These are phyloP conservation scores for Lactifluus piperatus DNA, from an alignment of 768 basidiomycete species.

Conservation along the genomic window DNA sequence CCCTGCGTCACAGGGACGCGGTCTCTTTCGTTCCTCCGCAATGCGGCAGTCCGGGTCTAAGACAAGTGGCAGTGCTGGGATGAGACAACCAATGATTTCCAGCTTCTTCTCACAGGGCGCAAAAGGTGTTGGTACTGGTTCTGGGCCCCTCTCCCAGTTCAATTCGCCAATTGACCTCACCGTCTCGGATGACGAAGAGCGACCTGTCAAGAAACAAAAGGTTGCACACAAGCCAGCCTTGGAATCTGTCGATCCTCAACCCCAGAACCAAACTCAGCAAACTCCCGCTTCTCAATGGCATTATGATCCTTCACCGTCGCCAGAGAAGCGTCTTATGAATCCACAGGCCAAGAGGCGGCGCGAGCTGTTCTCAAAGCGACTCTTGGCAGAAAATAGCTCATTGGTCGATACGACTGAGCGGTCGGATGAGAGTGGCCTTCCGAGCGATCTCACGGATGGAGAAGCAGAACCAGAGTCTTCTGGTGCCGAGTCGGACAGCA, in stretches of 20 bases:
- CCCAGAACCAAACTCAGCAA: not conserved
- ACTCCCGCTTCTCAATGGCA: constrained; percentile 13
- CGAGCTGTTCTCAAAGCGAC: constrained; percentile 12
- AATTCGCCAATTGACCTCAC: constrained; percentile 18
- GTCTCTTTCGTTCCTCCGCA: not conserved
- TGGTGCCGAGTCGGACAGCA: constrained; percentile 36
- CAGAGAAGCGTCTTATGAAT: constrained; percentile 4
- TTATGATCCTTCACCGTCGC: constrained; percentile 12
- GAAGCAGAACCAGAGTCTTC: constrained; percentile 22
- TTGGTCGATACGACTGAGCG: not conserved
- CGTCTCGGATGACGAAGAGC: constrained; percentile 15
- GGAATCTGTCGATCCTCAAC: not conserved
- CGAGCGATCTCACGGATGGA: constrained; percentile 2
- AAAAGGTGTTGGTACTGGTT: not conserved
- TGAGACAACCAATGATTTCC: constrained; percentile 18
- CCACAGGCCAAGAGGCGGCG: constrained; percentile 9
- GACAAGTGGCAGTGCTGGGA: not conserved
- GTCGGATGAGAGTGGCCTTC: not conserved
- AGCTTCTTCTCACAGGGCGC: constrained; percentile 13
- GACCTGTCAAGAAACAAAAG: constrained; percentile 13
- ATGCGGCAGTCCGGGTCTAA: not conserved
- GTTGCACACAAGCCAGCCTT: not conserved
- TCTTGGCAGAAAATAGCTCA: constrained; percentile 8
- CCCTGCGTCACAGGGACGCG: not conserved
- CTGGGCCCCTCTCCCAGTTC: not conserved